Conservation (phyloP, 192 early-diverging fungal species). For the Mortierella claussenii region DNA sequence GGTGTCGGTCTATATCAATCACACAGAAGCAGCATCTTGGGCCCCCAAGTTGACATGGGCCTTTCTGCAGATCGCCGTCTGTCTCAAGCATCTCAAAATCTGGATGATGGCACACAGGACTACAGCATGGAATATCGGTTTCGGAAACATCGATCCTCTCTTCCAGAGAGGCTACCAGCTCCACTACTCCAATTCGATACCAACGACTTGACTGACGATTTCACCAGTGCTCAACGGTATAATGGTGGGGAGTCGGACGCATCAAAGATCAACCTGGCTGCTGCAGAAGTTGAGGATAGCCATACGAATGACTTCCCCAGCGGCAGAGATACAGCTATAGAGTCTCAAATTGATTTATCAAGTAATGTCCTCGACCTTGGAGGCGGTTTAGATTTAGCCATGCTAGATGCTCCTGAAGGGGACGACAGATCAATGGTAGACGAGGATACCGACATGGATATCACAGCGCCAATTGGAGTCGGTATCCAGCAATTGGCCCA, state of each 20-base stretch:
- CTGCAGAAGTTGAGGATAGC: neutral
- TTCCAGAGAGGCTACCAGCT: slow-evolving; percentile 7
- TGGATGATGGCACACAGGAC: slow-evolving; percentile 23
- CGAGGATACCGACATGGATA: slow-evolving; percentile 45
- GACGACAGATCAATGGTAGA: slow-evolving; percentile 1
- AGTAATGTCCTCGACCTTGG: neutral
- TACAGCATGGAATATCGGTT: slow-evolving; percentile 25
- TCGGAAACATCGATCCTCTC: slow-evolving; percentile 29
- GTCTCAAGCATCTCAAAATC: neutral
- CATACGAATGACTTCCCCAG: neutral
- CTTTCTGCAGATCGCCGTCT: neutral
- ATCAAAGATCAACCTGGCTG: neutral
- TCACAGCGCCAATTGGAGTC: slow-evolving; percentile 41
- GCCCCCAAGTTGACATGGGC: slow-evolving; percentile 10
- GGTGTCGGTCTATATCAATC: slow-evolving; percentile 16
- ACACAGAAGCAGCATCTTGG: slow-evolving; percentile 13
- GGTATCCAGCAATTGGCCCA: slow-evolving; percentile 37
- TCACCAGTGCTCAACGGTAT: neutral
- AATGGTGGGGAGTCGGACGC: neutral
- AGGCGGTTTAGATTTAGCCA: neutral
- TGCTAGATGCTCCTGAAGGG: neutral
- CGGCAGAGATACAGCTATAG: neutral
- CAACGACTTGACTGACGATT: neutral
- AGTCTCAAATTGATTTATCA: neutral
- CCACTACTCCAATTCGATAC: neutral